Conservation (phyloP, 306 rosid species). For the Vicia sativa region DNA sequence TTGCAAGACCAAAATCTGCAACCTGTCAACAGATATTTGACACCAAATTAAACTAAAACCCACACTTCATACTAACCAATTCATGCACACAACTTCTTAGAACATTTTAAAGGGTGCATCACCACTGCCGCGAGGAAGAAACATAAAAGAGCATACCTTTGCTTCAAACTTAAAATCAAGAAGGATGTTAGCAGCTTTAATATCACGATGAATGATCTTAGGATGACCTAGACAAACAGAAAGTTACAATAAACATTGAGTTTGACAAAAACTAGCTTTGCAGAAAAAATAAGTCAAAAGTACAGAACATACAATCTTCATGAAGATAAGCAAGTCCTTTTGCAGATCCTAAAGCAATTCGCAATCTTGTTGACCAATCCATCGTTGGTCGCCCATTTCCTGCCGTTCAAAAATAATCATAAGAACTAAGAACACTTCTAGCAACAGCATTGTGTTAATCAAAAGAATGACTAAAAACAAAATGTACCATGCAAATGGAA, state of each 20-base stretch:
- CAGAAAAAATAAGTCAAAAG: constrained; percentile 20
- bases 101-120: constrained; percentile 20
- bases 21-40: constrained; percentile 55
- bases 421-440: constrained; percentile 40
- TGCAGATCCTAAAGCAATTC: constrained; percentile 89
- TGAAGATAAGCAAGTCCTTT: constrained; percentile 97
- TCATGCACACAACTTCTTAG: background rate
- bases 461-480: constrained; percentile 10
- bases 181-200: constrained; percentile 86
- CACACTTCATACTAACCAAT: no score
- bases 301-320: constrained; percentile 81
- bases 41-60: background rate
- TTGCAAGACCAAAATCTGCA: constrained; percentile 97
- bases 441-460: constrained; percentile 19
- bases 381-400: constrained; percentile 86
- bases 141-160: constrained; percentile 53
- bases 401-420: constrained; percentile 45
- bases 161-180: constrained; percentile 93
- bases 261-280: background rate
- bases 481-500: constrained; percentile 85
- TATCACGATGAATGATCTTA: constrained; percentile 96
- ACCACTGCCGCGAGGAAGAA: constrained; percentile 4
- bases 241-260: constrained; percentile 23
- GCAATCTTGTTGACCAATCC: constrained; percentile 88
- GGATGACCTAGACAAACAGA: constrained; percentile 75